Evolutionary conservation across 1,284 basidiomycete species (phyloP).

Genomic region (Chalciporus piperatoides): DNA sequence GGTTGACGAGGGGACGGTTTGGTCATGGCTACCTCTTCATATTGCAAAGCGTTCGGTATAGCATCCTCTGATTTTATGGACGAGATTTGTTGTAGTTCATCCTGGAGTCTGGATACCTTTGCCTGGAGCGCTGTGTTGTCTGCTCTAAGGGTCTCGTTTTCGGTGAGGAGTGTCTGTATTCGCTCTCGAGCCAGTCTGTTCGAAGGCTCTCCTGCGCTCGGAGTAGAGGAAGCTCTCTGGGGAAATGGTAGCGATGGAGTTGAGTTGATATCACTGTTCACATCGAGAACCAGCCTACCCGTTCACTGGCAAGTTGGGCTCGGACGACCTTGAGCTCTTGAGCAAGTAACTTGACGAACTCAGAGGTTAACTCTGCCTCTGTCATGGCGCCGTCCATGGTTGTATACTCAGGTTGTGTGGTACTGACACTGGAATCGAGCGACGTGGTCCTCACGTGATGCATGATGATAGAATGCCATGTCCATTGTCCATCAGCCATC

Average conservation of each 20-base stretch:
- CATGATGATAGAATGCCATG: no score
- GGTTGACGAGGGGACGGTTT: background rate
- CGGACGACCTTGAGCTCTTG: constrained; percentile 27
- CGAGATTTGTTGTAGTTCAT: constrained; percentile 4
- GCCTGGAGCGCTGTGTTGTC: constrained; percentile 22
- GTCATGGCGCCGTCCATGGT: constrained; percentile 24
- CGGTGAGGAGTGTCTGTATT: constrained; percentile 9
- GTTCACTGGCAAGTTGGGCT: constrained; percentile 17
- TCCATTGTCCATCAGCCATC: background rate
- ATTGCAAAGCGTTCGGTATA: background rate
- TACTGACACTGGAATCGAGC: no score
- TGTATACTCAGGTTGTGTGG: background rate
- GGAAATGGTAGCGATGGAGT: background rate
- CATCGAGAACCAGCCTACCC: constrained; percentile 6
- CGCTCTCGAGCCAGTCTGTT: constrained; percentile 5
- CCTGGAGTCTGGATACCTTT: constrained; percentile 15
- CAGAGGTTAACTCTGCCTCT: constrained; percentile 26
- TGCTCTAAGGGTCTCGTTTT: constrained; percentile 20
- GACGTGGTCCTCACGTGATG: constrained; percentile 18
- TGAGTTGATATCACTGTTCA: background rate
- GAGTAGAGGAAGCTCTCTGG: constrained; percentile 13
- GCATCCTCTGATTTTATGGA: constrained; percentile 23
- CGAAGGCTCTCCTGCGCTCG: constrained; percentile 1
- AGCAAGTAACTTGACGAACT: constrained; percentile 25
- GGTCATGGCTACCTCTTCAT: constrained; percentile 7